A percentile compares a stretch with the other conserved stretches of the same genome.
Evolutionary conservation across 139 green algal genomes (phyloP).

Genomic region (Haematococcus lacustris): DNA sequence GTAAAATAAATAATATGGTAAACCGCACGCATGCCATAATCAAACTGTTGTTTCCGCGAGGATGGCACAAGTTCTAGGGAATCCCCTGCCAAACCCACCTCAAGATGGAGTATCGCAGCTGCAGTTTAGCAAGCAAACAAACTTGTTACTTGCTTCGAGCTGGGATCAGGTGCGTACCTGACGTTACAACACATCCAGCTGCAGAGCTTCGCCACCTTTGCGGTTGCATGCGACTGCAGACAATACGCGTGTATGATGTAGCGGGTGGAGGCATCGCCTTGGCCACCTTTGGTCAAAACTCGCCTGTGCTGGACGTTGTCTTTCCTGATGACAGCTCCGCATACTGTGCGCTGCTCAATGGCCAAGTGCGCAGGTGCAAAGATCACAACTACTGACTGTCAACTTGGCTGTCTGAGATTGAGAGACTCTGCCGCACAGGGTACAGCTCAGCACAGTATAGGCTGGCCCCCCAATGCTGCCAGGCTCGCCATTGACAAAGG

Average conservation of each 20-base stretch:
- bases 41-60: too few relatives aligned
- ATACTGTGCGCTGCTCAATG: conserved; percentile 54
- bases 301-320: conserved; percentile 62
- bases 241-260: conserved; percentile 61
- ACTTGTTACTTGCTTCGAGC: conserved; percentile 57
- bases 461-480: neutral
- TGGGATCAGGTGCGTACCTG: conserved; percentile 61
- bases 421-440: neutral
- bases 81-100: conserved; percentile 37
- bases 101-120: conserved; percentile 62
- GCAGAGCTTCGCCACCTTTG: neutral
- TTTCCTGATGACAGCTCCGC: conserved; percentile 51
- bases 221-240: conserved; percentile 37
- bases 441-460: neutral
- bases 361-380: conserved; percentile 49
- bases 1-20: too few relatives aligned
- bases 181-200: neutral
- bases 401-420: neutral
- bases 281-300: conserved; percentile 32
- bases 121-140: conserved; percentile 36
- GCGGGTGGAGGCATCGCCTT: conserved; percentile 14
- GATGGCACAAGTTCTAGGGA: conserved; percentile 15
- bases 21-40: too few relatives aligned
- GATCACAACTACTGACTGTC: neutral
- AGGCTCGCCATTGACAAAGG: too few relatives aligned